Percentiles rank a stretch among this genome's conserved stretches.
phyloP scores from a whole-genome alignment of 306 rosid species.

The Prunus campanulata region DNA sequence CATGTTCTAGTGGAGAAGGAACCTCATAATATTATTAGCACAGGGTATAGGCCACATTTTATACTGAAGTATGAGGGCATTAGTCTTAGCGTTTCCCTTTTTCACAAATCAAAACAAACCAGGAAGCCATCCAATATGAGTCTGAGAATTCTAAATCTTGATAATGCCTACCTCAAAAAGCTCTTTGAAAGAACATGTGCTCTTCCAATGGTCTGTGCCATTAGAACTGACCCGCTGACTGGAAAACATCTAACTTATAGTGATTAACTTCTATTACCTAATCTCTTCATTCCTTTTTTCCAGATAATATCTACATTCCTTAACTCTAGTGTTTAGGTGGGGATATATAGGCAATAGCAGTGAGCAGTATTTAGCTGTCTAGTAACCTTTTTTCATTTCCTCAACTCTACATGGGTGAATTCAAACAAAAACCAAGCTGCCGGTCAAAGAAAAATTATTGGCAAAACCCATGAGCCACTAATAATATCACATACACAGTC shows the following conservation, averaged over 20 bases:
- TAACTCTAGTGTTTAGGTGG: no score
- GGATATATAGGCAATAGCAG: no score
- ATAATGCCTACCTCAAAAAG: neutral
- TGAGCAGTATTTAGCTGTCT: neutral
- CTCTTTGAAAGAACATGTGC: neutral
- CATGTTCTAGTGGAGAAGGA: neutral
- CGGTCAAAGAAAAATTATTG: neutral
- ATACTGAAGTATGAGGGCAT: neutral
- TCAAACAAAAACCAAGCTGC: neutral
- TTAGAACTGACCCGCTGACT: neutral
- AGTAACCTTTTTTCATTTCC: neutral
- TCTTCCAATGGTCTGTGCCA: neutral
- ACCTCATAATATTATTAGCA: neutral
- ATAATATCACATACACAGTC: no score
- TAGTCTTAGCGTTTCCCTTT: neutral
- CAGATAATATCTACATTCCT: no score
- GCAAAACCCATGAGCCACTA: neutral
- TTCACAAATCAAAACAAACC: neutral
- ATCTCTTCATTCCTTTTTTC: neutral
- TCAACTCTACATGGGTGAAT: neutral
- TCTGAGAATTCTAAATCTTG: neutral
- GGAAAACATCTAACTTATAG: neutral
- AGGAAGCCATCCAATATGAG: neutral
- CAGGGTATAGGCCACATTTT: neutral
- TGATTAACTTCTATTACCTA: neutral